These are phyloP conservation scores for Nicotiana obtusifolia DNA, from an alignment of 257 asterid genomes.

Conservation along the genomic window DNA sequence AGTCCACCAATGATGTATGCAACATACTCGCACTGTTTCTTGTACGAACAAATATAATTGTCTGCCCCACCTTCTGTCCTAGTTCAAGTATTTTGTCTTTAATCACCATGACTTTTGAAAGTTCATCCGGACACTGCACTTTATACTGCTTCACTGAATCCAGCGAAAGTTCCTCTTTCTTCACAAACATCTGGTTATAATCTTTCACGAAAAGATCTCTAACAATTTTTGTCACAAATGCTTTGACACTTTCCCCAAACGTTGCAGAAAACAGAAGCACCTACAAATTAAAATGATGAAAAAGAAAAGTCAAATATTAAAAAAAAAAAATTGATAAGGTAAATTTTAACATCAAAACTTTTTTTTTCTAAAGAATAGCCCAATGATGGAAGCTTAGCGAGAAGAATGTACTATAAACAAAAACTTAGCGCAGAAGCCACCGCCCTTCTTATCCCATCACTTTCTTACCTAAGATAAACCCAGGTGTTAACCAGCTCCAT, in stretches of 20 bases:
- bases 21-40: conserved; percentile 44
- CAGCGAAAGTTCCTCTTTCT: conserved; percentile 43
- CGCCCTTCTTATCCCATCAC: neutral
- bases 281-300: conserved; percentile 16
- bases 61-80: conserved; percentile 84
- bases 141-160: conserved; percentile 55
- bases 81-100: conserved; percentile 83
- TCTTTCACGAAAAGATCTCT: conserved; percentile 43
- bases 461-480: neutral
- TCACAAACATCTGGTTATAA: conserved; percentile 68
- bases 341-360: neutral
- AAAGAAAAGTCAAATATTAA: neutral
- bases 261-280: conserved; percentile 56
- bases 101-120: conserved; percentile 60
- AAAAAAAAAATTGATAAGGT: no score
- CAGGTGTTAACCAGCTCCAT: neutral
- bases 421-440: neutral
- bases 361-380: neutral
- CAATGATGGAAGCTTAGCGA: neutral
- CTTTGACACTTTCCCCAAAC: conserved; percentile 65
- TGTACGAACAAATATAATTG: conserved; percentile 67
- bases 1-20: conserved; percentile 45
- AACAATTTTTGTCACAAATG: conserved; percentile 47
- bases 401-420: neutral
- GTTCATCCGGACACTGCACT: conserved; percentile 89